Evolutionary conservation across 1,284 basidiomycete genomes (phyloP), one percentile per base, ranked within the genome.

Genomic region (Melanopsichium pennsylvanicum): DNA sequence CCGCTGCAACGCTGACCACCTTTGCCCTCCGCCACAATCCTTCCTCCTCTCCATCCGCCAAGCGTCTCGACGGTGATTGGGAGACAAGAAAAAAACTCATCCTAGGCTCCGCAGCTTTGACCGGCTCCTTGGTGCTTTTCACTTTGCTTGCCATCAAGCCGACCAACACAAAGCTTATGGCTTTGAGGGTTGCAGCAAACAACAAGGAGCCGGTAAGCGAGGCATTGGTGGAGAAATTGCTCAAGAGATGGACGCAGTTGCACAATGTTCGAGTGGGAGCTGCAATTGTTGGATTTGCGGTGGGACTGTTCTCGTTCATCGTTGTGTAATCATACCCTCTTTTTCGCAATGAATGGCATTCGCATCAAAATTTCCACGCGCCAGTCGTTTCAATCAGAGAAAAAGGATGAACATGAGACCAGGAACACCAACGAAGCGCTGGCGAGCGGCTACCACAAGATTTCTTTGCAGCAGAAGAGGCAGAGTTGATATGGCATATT

Each of bases 241-340:
- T 66, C 23, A 32, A 21, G 5, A 45, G 19, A 23, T 66, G 62
- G 62, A 54, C 62, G 5, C 39, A 40, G 25, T 47, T 66, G 22
- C 62, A 66, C 56, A 66, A 66, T 26, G 56, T 66, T n/a, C 55
- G 62, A 4, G 51, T 59, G 2, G 42, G 25, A 5, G 39, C 51
- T 22, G 56, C 62, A 16, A 23, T 66, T 10, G 13, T 16, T 15
- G 51, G 62, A 13, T 59, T 64, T 19, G 43, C 33, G 10, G 38
- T 56, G 4, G 61, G 44, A 6, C 25, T 64, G n/a, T 57, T 43
- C 33, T 42, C 61, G 2, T 71, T 64, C 16, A 23, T 63, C 3
- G 39, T 34, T 12, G 23, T 55, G 12, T 61, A 36, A 33, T 29
- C 19, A 11, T 38, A 12, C 7, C 9, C 27, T 21, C 12, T 1